A percentile compares a stretch with the other conserved stretches of the same genome.
Evolutionary conservation across 805 yeast genomes (phyloP).

Genomic region (Yarrowia divulgata): DNA sequence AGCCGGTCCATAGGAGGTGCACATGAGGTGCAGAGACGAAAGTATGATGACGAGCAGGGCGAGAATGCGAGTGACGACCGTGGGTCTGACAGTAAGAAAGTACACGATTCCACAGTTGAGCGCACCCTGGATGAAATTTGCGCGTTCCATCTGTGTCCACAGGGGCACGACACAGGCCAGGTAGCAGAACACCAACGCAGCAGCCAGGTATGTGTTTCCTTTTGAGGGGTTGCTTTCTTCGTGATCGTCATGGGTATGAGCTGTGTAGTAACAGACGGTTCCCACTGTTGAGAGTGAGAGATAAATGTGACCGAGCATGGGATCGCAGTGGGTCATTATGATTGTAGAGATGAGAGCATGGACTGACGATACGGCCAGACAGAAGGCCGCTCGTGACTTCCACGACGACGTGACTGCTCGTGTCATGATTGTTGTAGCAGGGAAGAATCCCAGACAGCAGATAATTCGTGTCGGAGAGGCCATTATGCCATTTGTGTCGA

Average conservation of each 20-base stretch:
- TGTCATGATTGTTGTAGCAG: not conserved
- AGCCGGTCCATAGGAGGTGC: slow-evolving; percentile 1
- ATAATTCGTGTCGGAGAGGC: not conserved
- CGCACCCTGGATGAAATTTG: not conserved
- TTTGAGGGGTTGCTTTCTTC: not conserved
- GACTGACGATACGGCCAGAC: slow-evolving; percentile 5
- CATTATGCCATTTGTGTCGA: slow-evolving; percentile 6
- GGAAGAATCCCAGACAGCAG: slow-evolving; percentile 25
- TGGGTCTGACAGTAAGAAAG: not conserved
- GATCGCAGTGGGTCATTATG: slow-evolving; percentile 1
- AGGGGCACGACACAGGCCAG: slow-evolving; percentile 11
- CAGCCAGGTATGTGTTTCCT: not conserved
- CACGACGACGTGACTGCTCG: slow-evolving; percentile 4
- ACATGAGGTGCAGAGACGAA: slow-evolving; percentile 18
- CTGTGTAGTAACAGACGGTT: not conserved
- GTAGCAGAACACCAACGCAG: slow-evolving; percentile 6
- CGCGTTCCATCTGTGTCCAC: slow-evolving; percentile 8
- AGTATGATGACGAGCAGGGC: not conserved
- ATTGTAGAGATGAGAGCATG: slow-evolving; percentile 16
- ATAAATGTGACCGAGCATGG: not conserved
- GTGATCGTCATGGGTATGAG: not conserved
- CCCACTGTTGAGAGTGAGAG: slow-evolving; percentile 12
- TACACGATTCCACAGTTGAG: slow-evolving; percentile 22
- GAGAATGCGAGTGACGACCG: not conserved
- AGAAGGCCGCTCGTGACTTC: slow-evolving; percentile 4